These are phyloP conservation scores for Lactifluus subvellereus DNA, from an alignment of 768 basidiomycete species.

Conservation along the genomic window DNA sequence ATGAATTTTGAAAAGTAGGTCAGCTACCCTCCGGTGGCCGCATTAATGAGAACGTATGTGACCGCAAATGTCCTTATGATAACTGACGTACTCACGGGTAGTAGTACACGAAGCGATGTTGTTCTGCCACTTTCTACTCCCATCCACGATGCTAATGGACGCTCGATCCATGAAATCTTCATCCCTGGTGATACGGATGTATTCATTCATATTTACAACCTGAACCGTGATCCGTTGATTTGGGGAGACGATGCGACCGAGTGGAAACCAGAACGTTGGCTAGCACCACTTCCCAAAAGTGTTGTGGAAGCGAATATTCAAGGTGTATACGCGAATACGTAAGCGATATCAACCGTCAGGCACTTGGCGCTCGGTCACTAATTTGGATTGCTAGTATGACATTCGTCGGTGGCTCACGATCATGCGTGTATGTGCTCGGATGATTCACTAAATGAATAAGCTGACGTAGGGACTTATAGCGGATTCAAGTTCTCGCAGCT, in stretches of 20 bases:
- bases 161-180: constrained; percentile 16
- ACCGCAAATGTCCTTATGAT: not conserved
- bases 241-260: constrained; percentile 41
- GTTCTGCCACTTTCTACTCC: not conserved
- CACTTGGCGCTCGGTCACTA: not conserved
- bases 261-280: constrained; percentile 43
- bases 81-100: not conserved
- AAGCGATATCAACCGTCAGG: not conserved
- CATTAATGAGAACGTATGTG: not conserved
- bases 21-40: no score
- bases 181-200: no score
- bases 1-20: no score
- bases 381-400: not conserved
- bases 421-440: constrained; percentile 5
- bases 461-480: not conserved
- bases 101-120: not conserved
- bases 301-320: constrained; percentile 8
- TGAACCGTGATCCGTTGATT: no score
- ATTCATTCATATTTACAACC: no score
- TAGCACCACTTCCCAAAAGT: constrained; percentile 26
- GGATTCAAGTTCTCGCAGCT: constrained; percentile 12
- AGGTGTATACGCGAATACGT: constrained; percentile 19
- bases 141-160: not conserved
- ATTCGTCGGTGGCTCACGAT: not conserved
- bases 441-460: not conserved